A percentile compares a stretch with the other conserved stretches of the same genome.
Evolutionary conservation across 2,329 filamentous ascomycete genomes (phyloP).

Genomic region (Cercospora sp.): DNA sequence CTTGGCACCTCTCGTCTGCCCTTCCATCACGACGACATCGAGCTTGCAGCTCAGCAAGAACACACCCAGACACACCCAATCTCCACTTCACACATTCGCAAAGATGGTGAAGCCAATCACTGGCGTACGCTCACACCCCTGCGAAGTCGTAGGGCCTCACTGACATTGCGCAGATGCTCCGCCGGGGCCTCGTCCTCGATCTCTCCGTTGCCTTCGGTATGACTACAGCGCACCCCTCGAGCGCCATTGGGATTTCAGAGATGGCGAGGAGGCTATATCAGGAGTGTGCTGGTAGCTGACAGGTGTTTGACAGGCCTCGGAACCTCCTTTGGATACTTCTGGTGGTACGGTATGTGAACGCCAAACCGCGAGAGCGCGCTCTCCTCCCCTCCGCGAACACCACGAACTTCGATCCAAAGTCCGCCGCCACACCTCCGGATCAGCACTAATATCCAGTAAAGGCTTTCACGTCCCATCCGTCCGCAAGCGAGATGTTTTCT

Average conservation of each 20-base stretch:
- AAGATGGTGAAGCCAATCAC: constrained; percentile 52
- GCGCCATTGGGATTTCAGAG: neutral
- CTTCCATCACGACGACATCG: constrained; percentile 15
- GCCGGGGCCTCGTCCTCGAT: constrained; percentile 65
- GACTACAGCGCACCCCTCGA: constrained; percentile 36
- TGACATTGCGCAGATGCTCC: constrained; percentile 59
- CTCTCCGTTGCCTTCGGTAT: constrained; percentile 65
- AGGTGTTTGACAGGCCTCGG: constrained; percentile 56
- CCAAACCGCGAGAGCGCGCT: constrained; percentile 4
- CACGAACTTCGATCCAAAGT: neutral
- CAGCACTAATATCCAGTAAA: constrained; percentile 32
- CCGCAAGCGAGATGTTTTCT: constrained; percentile 63
- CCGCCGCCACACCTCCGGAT: constrained; percentile 4
- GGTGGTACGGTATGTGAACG: constrained; percentile 62
- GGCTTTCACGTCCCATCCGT: constrained; percentile 66
- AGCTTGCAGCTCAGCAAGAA: constrained; percentile 8
- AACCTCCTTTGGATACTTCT: constrained; percentile 63
- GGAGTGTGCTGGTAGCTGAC: constrained; percentile 5
- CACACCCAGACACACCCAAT: neutral
- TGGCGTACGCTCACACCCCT: constrained; percentile 45
- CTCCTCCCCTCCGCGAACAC: neutral
- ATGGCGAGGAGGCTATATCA: neutral
- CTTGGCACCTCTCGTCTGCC: neutral
- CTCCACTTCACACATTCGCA: constrained; percentile 6
- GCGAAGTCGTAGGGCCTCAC: neutral